Evolutionary conservation across 768 basidiomycete genomes (phyloP).

Genomic region (Mycena rebaudengoi): DNA sequence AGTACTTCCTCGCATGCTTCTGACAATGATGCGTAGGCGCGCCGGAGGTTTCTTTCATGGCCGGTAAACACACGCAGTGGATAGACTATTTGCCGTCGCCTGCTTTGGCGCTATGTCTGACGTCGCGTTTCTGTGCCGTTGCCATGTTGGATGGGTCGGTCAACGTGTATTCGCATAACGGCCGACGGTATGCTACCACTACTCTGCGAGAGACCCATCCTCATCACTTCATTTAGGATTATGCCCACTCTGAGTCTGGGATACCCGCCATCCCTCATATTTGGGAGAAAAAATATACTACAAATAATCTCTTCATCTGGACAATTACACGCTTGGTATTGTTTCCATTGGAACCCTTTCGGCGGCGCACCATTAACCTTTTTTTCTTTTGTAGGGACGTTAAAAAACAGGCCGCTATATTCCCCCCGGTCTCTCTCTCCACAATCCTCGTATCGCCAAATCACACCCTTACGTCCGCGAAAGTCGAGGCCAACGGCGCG

Average conservation of each 20-base stretch:
- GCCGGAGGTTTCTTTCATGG: slow-evolving; percentile 72
- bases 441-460: slow-evolving; percentile 70
- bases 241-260: slow-evolving; percentile 82
- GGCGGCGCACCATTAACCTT: neutral
- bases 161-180: slow-evolving; percentile 85
- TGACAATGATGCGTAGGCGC: slow-evolving; percentile 50
- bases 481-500: slow-evolving; percentile 80
- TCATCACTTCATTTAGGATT: slow-evolving; percentile 55
- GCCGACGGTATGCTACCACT: slow-evolving; percentile 69
- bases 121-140: slow-evolving; percentile 74
- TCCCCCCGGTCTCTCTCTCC: slow-evolving; percentile 70
- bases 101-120: slow-evolving; percentile 71
- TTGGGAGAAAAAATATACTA: slow-evolving; percentile 68
- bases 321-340: slow-evolving; percentile 79
- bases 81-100: slow-evolving; percentile 86
- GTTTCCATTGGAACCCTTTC: too few relatives aligned
- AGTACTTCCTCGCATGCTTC: neutral
- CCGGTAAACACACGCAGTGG: slow-evolving; percentile 82
- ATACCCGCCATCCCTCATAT: slow-evolving; percentile 73
- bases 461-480: slow-evolving; percentile 66
- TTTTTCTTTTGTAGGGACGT: slow-evolving; percentile 65
- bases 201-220: neutral
- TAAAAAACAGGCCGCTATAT: slow-evolving; percentile 69
- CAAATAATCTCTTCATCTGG: slow-evolving; percentile 79
- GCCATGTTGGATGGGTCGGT: slow-evolving; percentile 82